Evolutionary conservation across 257 asterid species (phyloP).

Genomic region (Asclepias syriaca): DNA sequence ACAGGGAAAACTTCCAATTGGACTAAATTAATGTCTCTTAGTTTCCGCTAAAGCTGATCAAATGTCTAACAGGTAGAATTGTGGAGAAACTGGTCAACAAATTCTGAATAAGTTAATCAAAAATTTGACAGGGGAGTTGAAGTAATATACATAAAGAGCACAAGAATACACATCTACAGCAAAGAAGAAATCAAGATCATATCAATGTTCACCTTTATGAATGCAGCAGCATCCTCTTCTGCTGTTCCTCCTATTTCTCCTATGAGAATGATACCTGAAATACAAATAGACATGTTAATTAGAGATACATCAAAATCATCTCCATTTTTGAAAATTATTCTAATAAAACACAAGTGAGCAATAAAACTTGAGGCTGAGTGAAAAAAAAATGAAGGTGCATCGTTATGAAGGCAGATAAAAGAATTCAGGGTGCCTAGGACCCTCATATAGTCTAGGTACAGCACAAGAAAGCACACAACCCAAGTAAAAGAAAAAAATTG

Average conservation of each 20-base stretch:
- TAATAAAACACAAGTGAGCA: neutral
- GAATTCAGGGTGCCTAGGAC: slow-evolving; percentile 6
- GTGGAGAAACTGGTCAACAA: neutral
- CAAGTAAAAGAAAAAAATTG: too few species aligned
- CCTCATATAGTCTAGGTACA: too few species aligned
- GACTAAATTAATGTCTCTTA: too few species aligned
- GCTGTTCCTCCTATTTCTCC: slow-evolving; percentile 99
- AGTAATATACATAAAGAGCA: neutral
- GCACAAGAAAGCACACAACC: too few species aligned
- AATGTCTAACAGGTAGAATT: neutral
- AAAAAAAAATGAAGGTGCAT: neutral
- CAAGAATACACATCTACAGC: neutral
- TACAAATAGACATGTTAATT: slow-evolving; percentile 13
- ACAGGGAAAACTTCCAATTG: neutral
- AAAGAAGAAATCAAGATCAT: neutral
- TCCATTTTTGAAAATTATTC: neutral
- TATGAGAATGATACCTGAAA: slow-evolving; percentile 79
- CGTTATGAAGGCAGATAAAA: neutral
- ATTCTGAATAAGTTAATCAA: neutral
- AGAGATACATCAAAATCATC: slow-evolving; percentile 11
- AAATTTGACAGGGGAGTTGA: neutral
- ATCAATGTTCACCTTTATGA: slow-evolving; percentile 61
- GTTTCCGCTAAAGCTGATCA: neutral
- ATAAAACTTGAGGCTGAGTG: neutral
- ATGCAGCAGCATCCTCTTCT: slow-evolving; percentile 97